Conservation (phyloP, 441 rosid species). For the Adansonia gregorii region DNA sequence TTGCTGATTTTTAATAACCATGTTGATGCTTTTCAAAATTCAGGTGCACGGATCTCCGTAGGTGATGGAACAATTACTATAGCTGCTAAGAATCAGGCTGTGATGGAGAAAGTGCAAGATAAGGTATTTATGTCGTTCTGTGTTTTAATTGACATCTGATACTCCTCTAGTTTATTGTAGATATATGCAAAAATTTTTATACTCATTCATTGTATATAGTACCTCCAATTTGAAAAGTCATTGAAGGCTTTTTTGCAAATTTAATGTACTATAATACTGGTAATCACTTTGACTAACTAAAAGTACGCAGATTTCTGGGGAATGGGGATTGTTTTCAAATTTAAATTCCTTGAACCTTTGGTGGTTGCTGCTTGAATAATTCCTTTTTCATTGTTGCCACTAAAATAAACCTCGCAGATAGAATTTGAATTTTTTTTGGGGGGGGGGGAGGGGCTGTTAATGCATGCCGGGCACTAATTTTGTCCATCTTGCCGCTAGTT, state of each 20-base stretch:
- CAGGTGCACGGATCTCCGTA: conserved; percentile 83
- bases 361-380: conserved; percentile 19
- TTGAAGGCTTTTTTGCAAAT: conserved; percentile 13
- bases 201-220: background rate
- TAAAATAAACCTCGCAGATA: background rate
- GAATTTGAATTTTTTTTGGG: background rate
- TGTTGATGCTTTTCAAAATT: conserved; percentile 27
- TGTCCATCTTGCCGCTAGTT: background rate
- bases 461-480: background rate
- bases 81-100: conserved; percentile 75
- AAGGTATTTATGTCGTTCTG: conserved; percentile 54
- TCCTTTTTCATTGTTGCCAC: background rate
- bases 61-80: conserved; percentile 81
- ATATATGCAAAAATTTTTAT: background rate
- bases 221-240: conserved; percentile 6
- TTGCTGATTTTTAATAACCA: background rate
- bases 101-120: conserved; percentile 83
- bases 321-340: conserved; percentile 14
- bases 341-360: background rate
- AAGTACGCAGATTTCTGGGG: conserved; percentile 16
- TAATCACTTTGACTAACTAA: conserved; percentile 16
- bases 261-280: background rate
- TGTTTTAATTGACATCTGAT: background rate
- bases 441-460: no score
- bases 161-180: background rate